These are phyloP conservation scores for Sorghum bicolor DNA, from an alignment of 176 grass and related monocot species.

Conservation along the genomic window Sorghum_bicolor_NCBIv3 NC_012870.2:70496001-70496500, in stretches of 20 bases:
- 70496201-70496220: neutral
- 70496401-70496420: neutral
- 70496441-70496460: slow-evolving; percentile 21
- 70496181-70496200: neutral
- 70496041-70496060: neutral
- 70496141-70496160: neutral
- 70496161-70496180: neutral
- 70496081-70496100: neutral
- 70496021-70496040: neutral
- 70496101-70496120: neutral
- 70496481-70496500: slow-evolving; percentile 76
- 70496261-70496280: neutral
- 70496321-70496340: neutral
- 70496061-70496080: neutral
- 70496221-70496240: neutral
- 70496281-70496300: neutral
- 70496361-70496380: neutral
- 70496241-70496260: neutral
- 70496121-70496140: neutral
- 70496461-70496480: slow-evolving; percentile 48
- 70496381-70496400: neutral
- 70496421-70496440: slow-evolving; percentile 38
- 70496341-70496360: neutral
- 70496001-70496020: neutral
- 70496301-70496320: neutral